Base-by-base conservation (phyloP, 805 yeast species). In the Wickerhamiella shivajii region DNA sequence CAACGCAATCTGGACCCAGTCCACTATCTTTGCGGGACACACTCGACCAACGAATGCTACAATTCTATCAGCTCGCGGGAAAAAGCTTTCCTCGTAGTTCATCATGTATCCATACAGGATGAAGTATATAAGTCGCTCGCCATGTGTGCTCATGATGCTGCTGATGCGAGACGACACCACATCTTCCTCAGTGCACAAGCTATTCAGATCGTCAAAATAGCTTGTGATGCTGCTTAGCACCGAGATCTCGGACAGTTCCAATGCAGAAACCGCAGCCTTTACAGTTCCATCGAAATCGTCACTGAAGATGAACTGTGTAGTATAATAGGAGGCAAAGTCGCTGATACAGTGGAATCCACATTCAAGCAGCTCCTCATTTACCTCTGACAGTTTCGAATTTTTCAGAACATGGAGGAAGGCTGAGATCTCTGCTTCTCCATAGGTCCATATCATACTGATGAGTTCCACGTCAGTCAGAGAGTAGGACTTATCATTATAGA, bases 141-240 rank as follows among this genome's bases (percentile, higher is more conserved):
- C 93, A n/a, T 47, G 41, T 27, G 71, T 61, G 31, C 59, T 52
- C 19, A 47, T 38, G 7, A 63, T 53, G 2, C 27, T 8, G 6
- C 25, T 5, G 7, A 36, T n/a, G 3, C 16, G 12, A 23, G 75
- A 53, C 26, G 74, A 59, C 22, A 38, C 28, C 12, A 24, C 27
- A n/a, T 29, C 35, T n/a, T 55, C 53, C 14, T 57, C 57, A 14
- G 64, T 69, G n/a, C 53, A 25, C 12, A 34, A 33, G 18, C 63
- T 64, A 34, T 68, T 66, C 22, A 83, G 62, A 52, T 90, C 98
- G 43, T 80, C 75, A 44, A 85, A 55, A 52, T 71, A 83, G 48
- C 81, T 84, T 37, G 85, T 57, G 13, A 76, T 69, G 2, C 83
- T 63, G 25, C 67, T 60, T 38, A 83, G 60, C 3, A 93, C 76